Evolutionary conservation across 1,139 yeast species (phyloP).

Genomic region (Protomyces arabidopsidicola): DNA sequence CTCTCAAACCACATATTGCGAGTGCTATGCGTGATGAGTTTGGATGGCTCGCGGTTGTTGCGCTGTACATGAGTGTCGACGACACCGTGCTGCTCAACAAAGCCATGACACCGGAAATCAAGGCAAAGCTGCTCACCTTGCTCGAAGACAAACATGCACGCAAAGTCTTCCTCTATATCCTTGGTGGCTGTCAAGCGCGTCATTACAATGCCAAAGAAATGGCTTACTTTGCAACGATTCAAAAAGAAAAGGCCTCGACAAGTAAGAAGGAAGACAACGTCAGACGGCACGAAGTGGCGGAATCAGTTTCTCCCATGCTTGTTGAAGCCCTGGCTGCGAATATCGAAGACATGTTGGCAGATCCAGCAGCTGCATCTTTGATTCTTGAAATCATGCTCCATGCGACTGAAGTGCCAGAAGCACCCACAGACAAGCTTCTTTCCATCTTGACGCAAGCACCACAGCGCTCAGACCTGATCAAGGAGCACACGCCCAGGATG

Average conservation of each 20-base stretch:
- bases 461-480: constrained; percentile 34
- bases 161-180: constrained; percentile 78
- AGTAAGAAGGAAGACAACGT: constrained; percentile 80
- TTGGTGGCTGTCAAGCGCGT: constrained; percentile 67
- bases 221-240: constrained; percentile 56
- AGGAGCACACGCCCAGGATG: constrained; percentile 72
- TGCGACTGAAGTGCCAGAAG: constrained; percentile 46
- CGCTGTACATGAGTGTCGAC: constrained; percentile 81
- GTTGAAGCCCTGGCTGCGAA: constrained; percentile 52
- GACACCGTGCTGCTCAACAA: constrained; percentile 82
- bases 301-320: constrained; percentile 62
- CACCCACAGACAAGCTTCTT: constrained; percentile 54
- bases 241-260: constrained; percentile 59
- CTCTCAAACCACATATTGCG: constrained; percentile 67
- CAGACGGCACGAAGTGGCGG: constrained; percentile 66
- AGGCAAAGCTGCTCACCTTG: constrained; percentile 54
- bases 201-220: constrained; percentile 71
- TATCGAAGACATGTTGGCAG: constrained; percentile 52
- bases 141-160: constrained; percentile 73
- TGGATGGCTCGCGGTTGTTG: constrained; percentile 76
- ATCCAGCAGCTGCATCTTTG: constrained; percentile 79
- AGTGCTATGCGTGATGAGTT: constrained; percentile 76
- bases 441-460: constrained; percentile 61
- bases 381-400: constrained; percentile 67
- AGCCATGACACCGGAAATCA: constrained; percentile 60